phyloP scores from a whole-genome alignment of 805 yeast genomes.

The Nakazawaea molendinolei region DNA sequence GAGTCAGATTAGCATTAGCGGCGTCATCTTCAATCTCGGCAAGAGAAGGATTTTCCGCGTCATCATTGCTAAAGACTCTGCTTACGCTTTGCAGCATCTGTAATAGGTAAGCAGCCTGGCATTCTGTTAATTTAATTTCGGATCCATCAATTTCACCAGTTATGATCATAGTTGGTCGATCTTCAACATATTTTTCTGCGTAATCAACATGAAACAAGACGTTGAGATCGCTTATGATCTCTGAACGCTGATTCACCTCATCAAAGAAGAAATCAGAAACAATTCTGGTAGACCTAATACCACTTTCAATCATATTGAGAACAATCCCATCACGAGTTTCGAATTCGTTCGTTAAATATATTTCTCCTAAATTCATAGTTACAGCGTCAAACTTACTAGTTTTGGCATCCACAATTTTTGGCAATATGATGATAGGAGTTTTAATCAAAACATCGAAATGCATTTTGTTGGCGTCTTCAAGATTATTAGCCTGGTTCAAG shows the following conservation, averaged over 20 bases:
- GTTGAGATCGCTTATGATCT: slow-evolving; percentile 62
- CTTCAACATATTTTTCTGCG: slow-evolving; percentile 30
- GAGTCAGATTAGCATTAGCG: slow-evolving; percentile 48
- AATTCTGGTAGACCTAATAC: slow-evolving; percentile 67
- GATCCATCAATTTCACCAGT: slow-evolving; percentile 57
- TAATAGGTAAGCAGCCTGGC: slow-evolving; percentile 55
- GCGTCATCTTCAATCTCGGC: slow-evolving; percentile 58
- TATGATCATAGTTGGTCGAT: slow-evolving; percentile 43
- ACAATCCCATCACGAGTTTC: slow-evolving; percentile 20
- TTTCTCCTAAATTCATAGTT: slow-evolving; percentile 75
- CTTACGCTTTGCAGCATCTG: slow-evolving; percentile 50
- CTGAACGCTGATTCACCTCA: slow-evolving; percentile 42
- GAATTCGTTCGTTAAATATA: slow-evolving; percentile 63
- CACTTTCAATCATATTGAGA: slow-evolving; percentile 56
- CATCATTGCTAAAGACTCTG: slow-evolving; percentile 37
- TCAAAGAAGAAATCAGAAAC: slow-evolving; percentile 51
- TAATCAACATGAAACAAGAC: slow-evolving; percentile 54
- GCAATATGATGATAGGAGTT: slow-evolving; percentile 83
- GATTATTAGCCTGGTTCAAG: slow-evolving; percentile 64
- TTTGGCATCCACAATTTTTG: slow-evolving; percentile 41
- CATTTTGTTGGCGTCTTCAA: slow-evolving; percentile 51
- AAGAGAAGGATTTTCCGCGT: slow-evolving; percentile 31
- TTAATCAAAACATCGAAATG: slow-evolving; percentile 64
- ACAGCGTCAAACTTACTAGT: slow-evolving; percentile 48
- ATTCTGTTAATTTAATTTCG: slow-evolving; percentile 61